Base-by-base conservation (phyloP, 306 rosid genomes). In the Adenanthera pavonina region DNA sequence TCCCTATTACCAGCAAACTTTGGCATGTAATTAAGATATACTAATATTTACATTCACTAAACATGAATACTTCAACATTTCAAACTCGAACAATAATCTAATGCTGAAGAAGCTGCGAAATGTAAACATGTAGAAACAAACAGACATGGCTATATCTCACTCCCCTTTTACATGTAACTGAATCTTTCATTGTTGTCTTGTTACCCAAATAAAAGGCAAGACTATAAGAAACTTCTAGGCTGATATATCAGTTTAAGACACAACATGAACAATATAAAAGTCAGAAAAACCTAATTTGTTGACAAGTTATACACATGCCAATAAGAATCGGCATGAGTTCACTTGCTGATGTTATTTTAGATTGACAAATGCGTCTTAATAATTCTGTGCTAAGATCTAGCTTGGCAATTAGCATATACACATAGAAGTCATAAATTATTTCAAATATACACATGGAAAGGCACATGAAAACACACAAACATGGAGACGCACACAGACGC, bases 331-430 rank as follows among this genome's bases (percentile, higher is more conserved):
- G 36, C 47, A 78, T 53, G 38, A 68, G 67, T 43, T 75, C 16
- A 59, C 57, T 57, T 33, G 54, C 34, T 16, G 53, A 20, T 73
- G 48, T 13, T 70, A 72, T 73, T 46, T 59, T 19, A 57, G 71
- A 61, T 62, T 51, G 69, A 41, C 64, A 60, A 47, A 64, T 72
- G 53, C 59, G 69, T 77, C 62, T 40, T 41, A 68, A 56, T 69
- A 74, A 61, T 15, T 66, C 30, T 56, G 64, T 73, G 62, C 74
- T 53, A 34, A 61, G 25, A 75, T 56, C n/a, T 53, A 68, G 75
- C 75, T 10, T 38, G 65, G 51, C 69, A 82, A 70, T 68, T 53
- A n/a, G 17, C 59, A 82, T 13, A 38, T 2, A 40, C 20, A 68
- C 62, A 17, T 7, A 19, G 44, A 81, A 85, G 17, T 73, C 30